Base-by-base conservation (phyloP, 257 asterid species). In the Petunia axillaris region DNA sequence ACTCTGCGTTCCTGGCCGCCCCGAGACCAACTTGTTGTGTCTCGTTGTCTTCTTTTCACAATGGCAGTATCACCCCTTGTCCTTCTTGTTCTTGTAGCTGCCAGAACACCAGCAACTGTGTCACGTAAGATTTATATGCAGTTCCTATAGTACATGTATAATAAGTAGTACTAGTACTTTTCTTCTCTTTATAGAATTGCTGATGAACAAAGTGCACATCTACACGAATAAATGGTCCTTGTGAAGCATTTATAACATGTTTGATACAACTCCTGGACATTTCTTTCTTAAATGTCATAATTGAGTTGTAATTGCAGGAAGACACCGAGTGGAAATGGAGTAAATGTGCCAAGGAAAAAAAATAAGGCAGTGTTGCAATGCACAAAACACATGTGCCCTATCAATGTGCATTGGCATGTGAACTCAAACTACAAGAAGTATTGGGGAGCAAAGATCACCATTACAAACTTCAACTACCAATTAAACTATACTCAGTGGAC, bases 401-500 rank as follows among this genome's bases (percentile, higher is more conserved):
- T 93, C 71, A 90, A 93, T 1, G 89, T 93, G 10, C 97, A 91
- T 75, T 93, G 97, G 97, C 97, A 93, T 68, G 91, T 93, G 64
- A 89, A 93, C 84, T 59, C 87, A 79, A 92, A 91, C 74, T 91
- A 87, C 83, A 87, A 64, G 60, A 91, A 91, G 4, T 86, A 86
- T 44, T 91, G 93, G 94, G 87, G 91, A 0, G 91, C 86, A 2
- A 91, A 93, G 84, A 66, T 93, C n/a, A 89, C 96, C 25, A 82
- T 93, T 15, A 91, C 96, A 1, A 91, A 91, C 71, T 93, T 91
- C 85, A 89, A 93, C 16, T 93, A 87, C 82, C 81, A 78, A 81
- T 78, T 85, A 91, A 93, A 93, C 82, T 91, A 92, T 80, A 92
- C 94, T 2, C 93, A 89, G 54, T 92, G 97, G 97, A 93, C 94